Base-by-base conservation (phyloP, 2,329 filamentous ascomycete species). In the Fusarium globosum region DNA sequence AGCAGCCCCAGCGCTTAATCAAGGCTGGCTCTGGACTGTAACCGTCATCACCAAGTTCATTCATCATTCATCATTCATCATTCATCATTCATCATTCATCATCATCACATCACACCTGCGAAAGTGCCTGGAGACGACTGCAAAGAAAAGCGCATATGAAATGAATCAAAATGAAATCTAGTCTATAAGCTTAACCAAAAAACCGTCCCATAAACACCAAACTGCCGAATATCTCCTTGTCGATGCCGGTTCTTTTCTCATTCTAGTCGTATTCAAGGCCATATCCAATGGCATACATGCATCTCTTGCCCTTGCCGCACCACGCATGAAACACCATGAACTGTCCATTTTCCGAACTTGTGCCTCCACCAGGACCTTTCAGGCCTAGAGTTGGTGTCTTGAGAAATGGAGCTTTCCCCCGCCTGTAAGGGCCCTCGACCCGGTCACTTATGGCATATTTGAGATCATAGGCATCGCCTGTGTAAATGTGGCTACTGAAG, bases 401-500 rank as follows among this genome's bases (percentile, higher is more conserved):
- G n/a, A 85, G 76, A 69, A 84, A 72, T 60, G 80, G 79, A 28
- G 63, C 65, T 18, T 62, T 59, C 21, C 78, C 80, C 45, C 83
- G 79, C 45, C 68, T 61, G 52, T 84, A 86, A 13, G 83, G 83
- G 2, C 85, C 85, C 45, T 52, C 63, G 42, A 86, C 61, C 53
- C 69, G 71, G 15, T 73, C 68, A 14, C 86, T 82, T 13, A 86
- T 87, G 5, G 90, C 90, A 76, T 89, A 92, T 61, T 86, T 86
- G n/a, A 90, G 84, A 74, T 91, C 87, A 79, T 92, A 92, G 42
- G 77, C 76, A 6, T 85, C 79, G 33, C 86, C 84, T 4, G 85
- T 85, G 79, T 84, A 92, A 80, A 89, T 91, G 63, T 90, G 87
- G 46, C 86, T 88, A 75, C 88, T 90, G 80, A 88, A 92, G 78